phyloP scores from a whole-genome alignment of 1,284 basidiomycete genomes.

The Cutaneotrichosporon arboriforme region DNA sequence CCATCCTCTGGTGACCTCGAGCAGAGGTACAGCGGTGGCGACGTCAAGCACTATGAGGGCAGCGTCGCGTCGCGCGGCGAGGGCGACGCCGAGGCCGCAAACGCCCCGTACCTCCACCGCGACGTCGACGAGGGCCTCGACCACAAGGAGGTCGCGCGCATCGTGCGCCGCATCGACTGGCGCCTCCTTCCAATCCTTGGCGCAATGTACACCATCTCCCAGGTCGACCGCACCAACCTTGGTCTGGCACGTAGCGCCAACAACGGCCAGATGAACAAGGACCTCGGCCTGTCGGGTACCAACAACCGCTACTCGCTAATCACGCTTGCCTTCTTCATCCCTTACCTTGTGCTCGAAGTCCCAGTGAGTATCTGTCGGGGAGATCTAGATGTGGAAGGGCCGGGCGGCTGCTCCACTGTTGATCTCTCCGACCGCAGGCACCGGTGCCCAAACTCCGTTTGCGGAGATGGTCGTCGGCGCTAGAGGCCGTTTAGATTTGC shows the following conservation, averaged over 20 bases:
- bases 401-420: too few species aligned
- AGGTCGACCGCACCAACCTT: constrained; percentile 23
- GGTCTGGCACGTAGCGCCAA: constrained; percentile 18
- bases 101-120: background rate
- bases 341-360: constrained; percentile 45
- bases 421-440: too few species aligned
- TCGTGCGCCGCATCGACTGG: constrained; percentile 13
- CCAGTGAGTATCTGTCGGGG: constrained; percentile 12
- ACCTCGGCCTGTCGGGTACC: constrained; percentile 17
- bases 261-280: constrained; percentile 23
- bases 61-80: too few species aligned
- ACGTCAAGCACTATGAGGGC: too few species aligned
- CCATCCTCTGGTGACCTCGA: too few species aligned
- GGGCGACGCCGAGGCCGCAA: too few species aligned
- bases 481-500: background rate
- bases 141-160: constrained; percentile 1
- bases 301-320: constrained; percentile 43
- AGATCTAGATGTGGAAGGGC: too few species aligned
- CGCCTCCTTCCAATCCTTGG: constrained; percentile 10
- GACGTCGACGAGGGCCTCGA: constrained; percentile 17
- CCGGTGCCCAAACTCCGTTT: too few species aligned
- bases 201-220: constrained; percentile 19
- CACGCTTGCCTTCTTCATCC: constrained; percentile 42
- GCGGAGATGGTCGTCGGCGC: too few species aligned
- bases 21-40: too few species aligned